phyloP scores from a whole-genome alignment of 805 yeast species.

The Zygoascus bituminiphila region DNA sequence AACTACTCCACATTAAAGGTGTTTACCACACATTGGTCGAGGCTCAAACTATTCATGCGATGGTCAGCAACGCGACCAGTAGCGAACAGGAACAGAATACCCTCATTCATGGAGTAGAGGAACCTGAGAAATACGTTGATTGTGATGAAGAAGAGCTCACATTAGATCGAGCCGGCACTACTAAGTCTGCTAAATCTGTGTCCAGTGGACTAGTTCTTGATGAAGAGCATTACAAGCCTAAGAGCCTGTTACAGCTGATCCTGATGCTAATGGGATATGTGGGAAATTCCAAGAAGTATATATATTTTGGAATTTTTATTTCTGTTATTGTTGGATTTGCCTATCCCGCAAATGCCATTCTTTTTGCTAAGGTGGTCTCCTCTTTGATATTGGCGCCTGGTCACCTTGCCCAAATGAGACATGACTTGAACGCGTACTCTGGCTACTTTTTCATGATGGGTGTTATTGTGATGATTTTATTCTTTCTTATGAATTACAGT shows the following conservation, averaged over 20 bases:
- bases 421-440: slow-evolving; percentile 27
- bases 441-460: slow-evolving; percentile 32
- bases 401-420: slow-evolving; percentile 28
- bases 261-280: slow-evolving; percentile 17
- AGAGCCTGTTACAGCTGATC: slow-evolving; percentile 6
- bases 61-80: slow-evolving; percentile 5
- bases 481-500: slow-evolving; percentile 18
- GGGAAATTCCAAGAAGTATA: slow-evolving; percentile 18
- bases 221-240: background rate
- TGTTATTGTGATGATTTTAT: slow-evolving; percentile 22
- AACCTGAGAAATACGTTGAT: too few species aligned
- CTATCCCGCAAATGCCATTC: slow-evolving; percentile 31
- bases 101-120: background rate
- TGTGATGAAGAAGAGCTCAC: background rate
- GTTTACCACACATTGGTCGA: slow-evolving; percentile 34
- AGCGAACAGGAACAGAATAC: slow-evolving; percentile 1
- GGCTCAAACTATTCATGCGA: slow-evolving; percentile 29
- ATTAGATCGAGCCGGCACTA: slow-evolving; percentile 10
- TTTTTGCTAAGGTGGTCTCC: slow-evolving; percentile 30
- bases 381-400: slow-evolving; percentile 29
- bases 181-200: slow-evolving; percentile 15
- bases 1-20: slow-evolving; percentile 34
- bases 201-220: slow-evolving; percentile 8
- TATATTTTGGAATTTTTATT: slow-evolving; percentile 21
- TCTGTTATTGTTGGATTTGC: slow-evolving; percentile 31